Conservation (phyloP, 768 basidiomycete genomes). For the Leccinum uliginosum region DNA sequence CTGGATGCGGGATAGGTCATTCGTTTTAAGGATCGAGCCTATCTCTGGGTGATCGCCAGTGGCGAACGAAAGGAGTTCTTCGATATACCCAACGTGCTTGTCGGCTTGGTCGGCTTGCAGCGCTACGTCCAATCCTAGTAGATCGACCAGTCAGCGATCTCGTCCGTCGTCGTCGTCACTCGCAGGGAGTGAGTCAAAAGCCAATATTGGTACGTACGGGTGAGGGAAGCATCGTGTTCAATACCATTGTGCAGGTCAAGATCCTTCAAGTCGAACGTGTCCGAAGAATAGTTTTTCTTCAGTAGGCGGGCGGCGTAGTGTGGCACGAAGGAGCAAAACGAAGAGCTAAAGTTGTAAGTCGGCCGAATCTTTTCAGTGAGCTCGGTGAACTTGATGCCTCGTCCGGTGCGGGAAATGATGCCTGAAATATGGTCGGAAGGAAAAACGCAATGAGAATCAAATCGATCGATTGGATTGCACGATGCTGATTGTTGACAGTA, state of each 20-base stretch:
- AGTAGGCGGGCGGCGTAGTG: slow-evolving; percentile 56
- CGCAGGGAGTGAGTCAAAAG: not conserved
- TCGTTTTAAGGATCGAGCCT: slow-evolving; percentile 42
- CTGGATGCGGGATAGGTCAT: slow-evolving; percentile 56
- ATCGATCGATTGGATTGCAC: not conserved
- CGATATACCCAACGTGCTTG: slow-evolving; percentile 47
- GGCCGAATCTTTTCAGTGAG: slow-evolving; percentile 39
- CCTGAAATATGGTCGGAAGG: slow-evolving; percentile 13
- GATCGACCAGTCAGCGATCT: not conserved
- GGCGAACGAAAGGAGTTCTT: slow-evolving; percentile 55
- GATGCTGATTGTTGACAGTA: too few relatives aligned
- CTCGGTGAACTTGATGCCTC: slow-evolving; percentile 59
- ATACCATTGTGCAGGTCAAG: slow-evolving; percentile 67
- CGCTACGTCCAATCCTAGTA: slow-evolving; percentile 50
- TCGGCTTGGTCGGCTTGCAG: slow-evolving; percentile 48
- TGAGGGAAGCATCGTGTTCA: slow-evolving; percentile 33
- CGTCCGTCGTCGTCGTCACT: not conserved
- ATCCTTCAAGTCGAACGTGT: slow-evolving; percentile 61
- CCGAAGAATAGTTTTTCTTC: slow-evolving; percentile 49
- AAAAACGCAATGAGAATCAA: not conserved
- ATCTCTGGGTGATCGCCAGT: slow-evolving; percentile 54
- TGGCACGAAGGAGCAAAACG: slow-evolving; percentile 66
- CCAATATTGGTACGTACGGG: slow-evolving; percentile 20
- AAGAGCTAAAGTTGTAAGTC: slow-evolving; percentile 67
- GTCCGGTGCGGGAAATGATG: slow-evolving; percentile 60